Percentiles rank a stretch among this genome's conserved stretches.
phyloP scores from a whole-genome alignment of 2,329 filamentous ascomycete species.

The Clonostachys byssicola region DNA sequence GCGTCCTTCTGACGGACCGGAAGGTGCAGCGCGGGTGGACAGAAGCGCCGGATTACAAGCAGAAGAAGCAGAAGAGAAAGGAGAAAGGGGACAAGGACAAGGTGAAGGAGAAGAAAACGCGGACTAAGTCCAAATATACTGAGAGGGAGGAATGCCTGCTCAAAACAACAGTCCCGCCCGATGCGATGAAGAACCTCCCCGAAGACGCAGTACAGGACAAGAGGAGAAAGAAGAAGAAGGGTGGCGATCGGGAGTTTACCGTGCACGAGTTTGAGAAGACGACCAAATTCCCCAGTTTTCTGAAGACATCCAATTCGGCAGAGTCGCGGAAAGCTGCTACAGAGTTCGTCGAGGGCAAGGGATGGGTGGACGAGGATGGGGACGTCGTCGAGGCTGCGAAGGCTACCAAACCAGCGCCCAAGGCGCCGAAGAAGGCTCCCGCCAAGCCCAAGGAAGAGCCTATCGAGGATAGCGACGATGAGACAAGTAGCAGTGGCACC shows the following conservation, averaged over 20 bases:
- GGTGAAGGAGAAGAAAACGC: slow-evolving; percentile 51
- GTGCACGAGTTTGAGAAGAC: slow-evolving; percentile 91
- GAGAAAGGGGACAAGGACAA: slow-evolving; percentile 38
- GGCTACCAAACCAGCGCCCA: slow-evolving; percentile 8
- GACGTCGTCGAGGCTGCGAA: slow-evolving; percentile 59
- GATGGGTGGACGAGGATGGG: slow-evolving; percentile 81
- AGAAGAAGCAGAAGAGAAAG: slow-evolving; percentile 32
- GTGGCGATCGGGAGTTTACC: slow-evolving; percentile 48
- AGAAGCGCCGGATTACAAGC: slow-evolving; percentile 48
- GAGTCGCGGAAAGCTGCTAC: slow-evolving; percentile 19
- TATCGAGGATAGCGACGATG: slow-evolving; percentile 19
- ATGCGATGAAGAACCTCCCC: slow-evolving; percentile 33
- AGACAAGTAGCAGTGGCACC: slow-evolving; percentile 32
- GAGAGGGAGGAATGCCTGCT: slow-evolving; percentile 79
- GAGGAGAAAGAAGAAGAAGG: slow-evolving; percentile 58
- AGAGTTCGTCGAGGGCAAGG: slow-evolving; percentile 77
- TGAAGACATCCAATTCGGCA: slow-evolving; percentile 50
- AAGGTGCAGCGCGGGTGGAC: slow-evolving; percentile 91
- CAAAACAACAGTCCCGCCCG: slow-evolving; percentile 66
- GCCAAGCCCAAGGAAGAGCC: slow-evolving; percentile 6
- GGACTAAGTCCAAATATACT: slow-evolving; percentile 72
- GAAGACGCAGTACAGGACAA: slow-evolving; percentile 38
- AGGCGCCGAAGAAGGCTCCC: slow-evolving; percentile 10
- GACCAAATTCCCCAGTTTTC: slow-evolving; percentile 75
- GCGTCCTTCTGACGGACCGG: slow-evolving; percentile 69